These are phyloP conservation scores for Multifurca ochricompacta DNA, from an alignment of 768 basidiomycete species.

Conservation along the genomic window DNA sequence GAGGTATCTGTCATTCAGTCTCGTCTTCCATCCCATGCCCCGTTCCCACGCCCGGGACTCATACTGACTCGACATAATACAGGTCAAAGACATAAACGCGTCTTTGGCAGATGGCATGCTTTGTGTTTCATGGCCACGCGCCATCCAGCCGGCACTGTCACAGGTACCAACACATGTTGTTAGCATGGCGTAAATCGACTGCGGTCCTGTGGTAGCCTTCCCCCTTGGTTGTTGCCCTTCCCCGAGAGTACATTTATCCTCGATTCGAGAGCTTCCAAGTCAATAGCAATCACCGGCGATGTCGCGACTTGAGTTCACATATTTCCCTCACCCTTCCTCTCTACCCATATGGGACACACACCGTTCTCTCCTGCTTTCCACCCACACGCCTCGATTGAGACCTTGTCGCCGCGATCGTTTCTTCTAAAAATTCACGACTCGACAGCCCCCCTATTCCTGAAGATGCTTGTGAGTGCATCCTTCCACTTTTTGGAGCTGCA, in stretches of 20 bases:
- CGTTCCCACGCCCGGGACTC: neutral
- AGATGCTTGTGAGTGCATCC: neutral
- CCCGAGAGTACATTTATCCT: neutral
- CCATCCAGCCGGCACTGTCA: neutral
- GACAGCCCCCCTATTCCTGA: neutral
- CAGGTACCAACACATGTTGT: neutral
- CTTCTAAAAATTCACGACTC: neutral
- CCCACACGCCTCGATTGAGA: neutral
- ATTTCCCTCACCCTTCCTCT: neutral
- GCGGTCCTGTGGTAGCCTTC: neutral
- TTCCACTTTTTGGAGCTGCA: neutral
- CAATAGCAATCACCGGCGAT: no score
- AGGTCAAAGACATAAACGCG: conserved; percentile 21
- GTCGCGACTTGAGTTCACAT: no score
- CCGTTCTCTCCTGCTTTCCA: neutral
- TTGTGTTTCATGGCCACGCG: conserved; percentile 20
- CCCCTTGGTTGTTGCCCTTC: neutral
- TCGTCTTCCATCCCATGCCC: neutral
- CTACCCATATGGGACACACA: neutral
- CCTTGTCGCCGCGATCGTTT: neutral
- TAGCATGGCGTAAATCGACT: neutral
- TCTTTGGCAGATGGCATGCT: conserved; percentile 20
- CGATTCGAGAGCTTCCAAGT: no score
- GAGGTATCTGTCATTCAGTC: conserved; percentile 11
- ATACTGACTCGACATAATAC: conserved; percentile 1